Evolutionary conservation across 2,329 filamentous ascomycete genomes (phyloP).

Genomic region (Botrytis fabae): DNA sequence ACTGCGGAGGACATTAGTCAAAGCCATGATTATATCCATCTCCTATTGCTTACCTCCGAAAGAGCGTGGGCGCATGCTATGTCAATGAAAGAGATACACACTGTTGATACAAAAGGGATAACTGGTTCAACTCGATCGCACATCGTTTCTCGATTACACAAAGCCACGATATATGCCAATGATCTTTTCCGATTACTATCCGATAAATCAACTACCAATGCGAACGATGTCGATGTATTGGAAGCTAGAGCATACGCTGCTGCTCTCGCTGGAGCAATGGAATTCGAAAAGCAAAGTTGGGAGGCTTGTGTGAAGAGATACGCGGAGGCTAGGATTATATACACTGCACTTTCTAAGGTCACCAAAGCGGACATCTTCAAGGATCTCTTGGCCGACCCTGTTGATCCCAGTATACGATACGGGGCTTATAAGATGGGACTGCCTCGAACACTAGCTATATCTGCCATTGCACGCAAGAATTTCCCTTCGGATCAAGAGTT

Average conservation of each 20-base stretch:
- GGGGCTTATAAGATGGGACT: slow-evolving; percentile 90
- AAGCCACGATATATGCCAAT: slow-evolving; percentile 71
- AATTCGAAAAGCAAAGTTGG: slow-evolving; percentile 90
- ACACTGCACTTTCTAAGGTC: slow-evolving; percentile 68
- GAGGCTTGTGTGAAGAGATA: slow-evolving; percentile 73
- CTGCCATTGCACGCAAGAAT: slow-evolving; percentile 73
- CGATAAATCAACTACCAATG: slow-evolving; percentile 62
- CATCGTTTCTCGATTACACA: slow-evolving; percentile 82
- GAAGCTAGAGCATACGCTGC: slow-evolving; percentile 84
- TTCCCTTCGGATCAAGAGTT: slow-evolving; percentile 70
- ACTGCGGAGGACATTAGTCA: slow-evolving; percentile 73
- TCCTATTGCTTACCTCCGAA: slow-evolving; percentile 85
- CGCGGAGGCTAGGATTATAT: slow-evolving; percentile 76
- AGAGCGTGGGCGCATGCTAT: slow-evolving; percentile 94
- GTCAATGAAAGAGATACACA: slow-evolving; percentile 84
- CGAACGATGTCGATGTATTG: slow-evolving; percentile 69
- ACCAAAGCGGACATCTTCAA: slow-evolving; percentile 77
- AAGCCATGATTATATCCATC: slow-evolving; percentile 75
- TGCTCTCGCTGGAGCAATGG: slow-evolving; percentile 71
- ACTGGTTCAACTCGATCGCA: slow-evolving; percentile 79
- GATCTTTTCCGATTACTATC: slow-evolving; percentile 67
- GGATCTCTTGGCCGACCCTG: slow-evolving; percentile 79
- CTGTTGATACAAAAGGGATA: slow-evolving; percentile 76
- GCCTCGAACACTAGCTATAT: slow-evolving; percentile 79
- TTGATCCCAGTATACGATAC: slow-evolving; percentile 92